Evolutionary conservation across 2,329 filamentous ascomycete species (phyloP).

Genomic region (Fusarium pseudoanthophilum): DNA sequence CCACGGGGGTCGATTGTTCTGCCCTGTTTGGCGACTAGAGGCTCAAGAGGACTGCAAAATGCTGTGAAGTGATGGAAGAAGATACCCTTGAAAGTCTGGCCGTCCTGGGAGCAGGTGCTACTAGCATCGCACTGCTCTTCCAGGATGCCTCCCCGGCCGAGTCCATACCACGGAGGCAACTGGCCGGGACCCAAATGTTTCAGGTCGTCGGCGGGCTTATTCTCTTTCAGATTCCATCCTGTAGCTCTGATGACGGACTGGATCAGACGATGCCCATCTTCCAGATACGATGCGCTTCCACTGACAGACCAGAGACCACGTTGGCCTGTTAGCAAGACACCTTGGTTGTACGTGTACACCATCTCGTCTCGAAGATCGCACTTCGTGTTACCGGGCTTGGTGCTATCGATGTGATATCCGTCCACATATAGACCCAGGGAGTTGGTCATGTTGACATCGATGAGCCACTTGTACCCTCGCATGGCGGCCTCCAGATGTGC

Average conservation of each 20-base stretch:
- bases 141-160: constrained; percentile 82
- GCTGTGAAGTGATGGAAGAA: constrained; percentile 88
- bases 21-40: constrained; percentile 46
- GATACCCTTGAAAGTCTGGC: constrained; percentile 93
- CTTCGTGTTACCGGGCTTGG: constrained; percentile 71
- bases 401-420: constrained; percentile 82
- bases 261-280: constrained; percentile 83
- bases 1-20: constrained; percentile 43
- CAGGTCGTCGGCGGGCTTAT: constrained; percentile 56
- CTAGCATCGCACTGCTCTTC: constrained; percentile 85
- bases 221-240: constrained; percentile 70
- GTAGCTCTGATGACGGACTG: constrained; percentile 79
- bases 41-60: constrained; percentile 76
- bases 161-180: constrained; percentile 73
- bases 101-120: constrained; percentile 81
- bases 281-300: constrained; percentile 74
- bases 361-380: constrained; percentile 87
- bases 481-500: constrained; percentile 78
- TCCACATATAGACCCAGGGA: constrained; percentile 80
- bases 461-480: constrained; percentile 84
- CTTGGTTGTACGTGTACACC: constrained; percentile 97
- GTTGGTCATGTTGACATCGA: constrained; percentile 83
- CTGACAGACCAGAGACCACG: constrained; percentile 84
- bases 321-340: constrained; percentile 84
- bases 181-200: constrained; percentile 47